A percentile compares a stretch with the other conserved stretches of the same genome.
These are phyloP conservation scores for Podospora appendiculata DNA, from an alignment of 495 filamentous ascomycete genomes.

Conservation along the genomic window DNA sequence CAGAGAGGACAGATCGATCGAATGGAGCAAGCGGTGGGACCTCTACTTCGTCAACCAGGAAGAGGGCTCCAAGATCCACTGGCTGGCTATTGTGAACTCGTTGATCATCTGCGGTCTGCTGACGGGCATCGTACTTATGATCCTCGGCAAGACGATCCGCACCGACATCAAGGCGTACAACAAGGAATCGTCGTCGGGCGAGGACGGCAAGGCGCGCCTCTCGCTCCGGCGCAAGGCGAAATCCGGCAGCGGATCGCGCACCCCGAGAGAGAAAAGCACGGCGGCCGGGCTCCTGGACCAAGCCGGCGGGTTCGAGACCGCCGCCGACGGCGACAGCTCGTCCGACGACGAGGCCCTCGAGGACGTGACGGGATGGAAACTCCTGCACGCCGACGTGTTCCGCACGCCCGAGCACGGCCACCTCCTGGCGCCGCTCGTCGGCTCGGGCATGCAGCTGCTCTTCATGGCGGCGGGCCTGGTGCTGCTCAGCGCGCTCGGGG, in stretches of 20 bases:
- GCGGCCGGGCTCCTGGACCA: constrained; percentile 62
- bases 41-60: constrained; percentile 90
- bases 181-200: constrained; percentile 50
- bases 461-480: constrained; percentile 80
- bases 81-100: constrained; percentile 90
- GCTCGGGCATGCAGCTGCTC: constrained; percentile 82
- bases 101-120: constrained; percentile 77
- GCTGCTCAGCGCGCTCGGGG: constrained; percentile 69
- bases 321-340: constrained; percentile 54
- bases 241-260: constrained; percentile 11
- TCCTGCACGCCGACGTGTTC: constrained; percentile 94
- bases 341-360: constrained; percentile 76
- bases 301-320: constrained; percentile 47
- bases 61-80: constrained; percentile 78
- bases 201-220: constrained; percentile 58
- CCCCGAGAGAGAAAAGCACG: constrained; percentile 38
- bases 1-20: constrained; percentile 71
- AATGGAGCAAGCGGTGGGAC: constrained; percentile 87
- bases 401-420: constrained; percentile 65
- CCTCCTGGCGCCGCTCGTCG: constrained; percentile 76
- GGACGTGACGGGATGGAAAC: constrained; percentile 87
- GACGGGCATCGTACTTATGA: constrained; percentile 77
- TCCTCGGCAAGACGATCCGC: constrained; percentile 73
- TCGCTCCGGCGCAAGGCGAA: constrained; percentile 28
- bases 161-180: constrained; percentile 69